These are phyloP conservation scores for Kurtzmaniella natalensis DNA, from an alignment of 1,139 yeast genomes.

Conservation along the genomic window DNA sequence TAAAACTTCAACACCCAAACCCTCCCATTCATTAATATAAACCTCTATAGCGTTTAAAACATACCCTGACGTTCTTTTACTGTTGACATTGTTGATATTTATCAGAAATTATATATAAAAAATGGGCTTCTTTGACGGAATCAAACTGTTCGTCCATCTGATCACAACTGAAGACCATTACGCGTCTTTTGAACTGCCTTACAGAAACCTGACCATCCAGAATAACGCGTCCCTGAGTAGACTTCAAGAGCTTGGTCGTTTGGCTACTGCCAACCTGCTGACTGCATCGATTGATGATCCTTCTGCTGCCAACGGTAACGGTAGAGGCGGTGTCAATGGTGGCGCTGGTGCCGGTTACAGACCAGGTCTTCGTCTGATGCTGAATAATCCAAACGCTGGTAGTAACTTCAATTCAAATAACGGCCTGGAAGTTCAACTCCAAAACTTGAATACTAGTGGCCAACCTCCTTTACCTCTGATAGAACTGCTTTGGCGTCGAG, in stretches of 20 bases:
- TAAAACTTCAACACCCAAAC: no score
- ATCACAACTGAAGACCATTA: constrained; percentile 63
- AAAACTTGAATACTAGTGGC: constrained; percentile 43
- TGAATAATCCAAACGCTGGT: constrained; percentile 17
- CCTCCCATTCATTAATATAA: no score
- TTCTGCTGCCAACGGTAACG: constrained; percentile 14
- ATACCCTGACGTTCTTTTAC: no score
- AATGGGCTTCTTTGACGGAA: constrained; percentile 42
- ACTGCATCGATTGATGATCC: constrained; percentile 22
- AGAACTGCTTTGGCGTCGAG: constrained; percentile 66
- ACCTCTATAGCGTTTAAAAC: no score
- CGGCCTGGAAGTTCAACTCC: constrained; percentile 36
- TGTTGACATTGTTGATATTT: no score
- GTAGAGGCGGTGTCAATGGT: constrained; percentile 10
- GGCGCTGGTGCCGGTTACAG: constrained; percentile 25
- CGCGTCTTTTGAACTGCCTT: constrained; percentile 53
- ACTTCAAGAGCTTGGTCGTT: constrained; percentile 32
- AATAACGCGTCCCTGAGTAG: constrained; percentile 23
- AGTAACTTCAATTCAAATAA: not conserved
- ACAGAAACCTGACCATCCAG: constrained; percentile 24
- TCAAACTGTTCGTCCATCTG: constrained; percentile 54
- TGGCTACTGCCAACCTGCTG: constrained; percentile 25
- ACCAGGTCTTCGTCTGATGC: constrained; percentile 37
- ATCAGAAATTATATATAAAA: no score
- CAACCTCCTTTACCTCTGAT: constrained; percentile 72